phyloP scores from a whole-genome alignment of 2,329 filamentous ascomycete species.

The Beauveria sp. region DNA sequence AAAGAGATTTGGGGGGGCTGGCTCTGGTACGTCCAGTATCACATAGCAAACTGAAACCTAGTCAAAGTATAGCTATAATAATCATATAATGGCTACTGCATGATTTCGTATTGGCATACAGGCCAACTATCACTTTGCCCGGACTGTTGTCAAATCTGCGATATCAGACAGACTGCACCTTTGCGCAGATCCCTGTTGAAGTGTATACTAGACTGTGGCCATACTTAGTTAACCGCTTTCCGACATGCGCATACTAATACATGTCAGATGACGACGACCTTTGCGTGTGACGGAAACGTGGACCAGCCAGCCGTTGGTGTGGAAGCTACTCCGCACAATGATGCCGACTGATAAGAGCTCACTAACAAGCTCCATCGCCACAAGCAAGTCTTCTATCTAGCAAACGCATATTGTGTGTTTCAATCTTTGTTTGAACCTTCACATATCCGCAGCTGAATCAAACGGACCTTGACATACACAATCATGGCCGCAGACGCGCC shows the following conservation, averaged over 20 bases:
- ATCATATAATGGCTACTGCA: background rate
- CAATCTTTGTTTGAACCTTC: background rate
- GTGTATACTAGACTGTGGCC: background rate
- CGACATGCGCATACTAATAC: background rate
- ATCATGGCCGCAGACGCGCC: constrained; percentile 32
- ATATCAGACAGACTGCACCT: too few species aligned
- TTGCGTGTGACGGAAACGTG: background rate
- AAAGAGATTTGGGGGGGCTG: background rate
- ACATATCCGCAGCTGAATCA: background rate
- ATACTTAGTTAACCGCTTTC: background rate
- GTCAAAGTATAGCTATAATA: background rate
- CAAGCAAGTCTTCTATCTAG: constrained; percentile 16
- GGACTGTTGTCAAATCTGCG: too few species aligned
- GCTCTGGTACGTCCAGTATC: background rate
- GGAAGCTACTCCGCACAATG: constrained; percentile 5
- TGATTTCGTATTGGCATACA: background rate
- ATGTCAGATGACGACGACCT: constrained; percentile 5
- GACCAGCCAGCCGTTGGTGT: background rate
- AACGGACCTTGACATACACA: background rate
- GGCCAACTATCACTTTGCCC: background rate
- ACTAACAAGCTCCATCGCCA: background rate
- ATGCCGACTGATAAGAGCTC: background rate
- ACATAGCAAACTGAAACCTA: background rate
- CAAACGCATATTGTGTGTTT: background rate
- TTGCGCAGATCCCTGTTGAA: background rate